phyloP scores from a whole-genome alignment of 2,329 filamentous ascomycete species.

The Davidsoniella virescens region DNA sequence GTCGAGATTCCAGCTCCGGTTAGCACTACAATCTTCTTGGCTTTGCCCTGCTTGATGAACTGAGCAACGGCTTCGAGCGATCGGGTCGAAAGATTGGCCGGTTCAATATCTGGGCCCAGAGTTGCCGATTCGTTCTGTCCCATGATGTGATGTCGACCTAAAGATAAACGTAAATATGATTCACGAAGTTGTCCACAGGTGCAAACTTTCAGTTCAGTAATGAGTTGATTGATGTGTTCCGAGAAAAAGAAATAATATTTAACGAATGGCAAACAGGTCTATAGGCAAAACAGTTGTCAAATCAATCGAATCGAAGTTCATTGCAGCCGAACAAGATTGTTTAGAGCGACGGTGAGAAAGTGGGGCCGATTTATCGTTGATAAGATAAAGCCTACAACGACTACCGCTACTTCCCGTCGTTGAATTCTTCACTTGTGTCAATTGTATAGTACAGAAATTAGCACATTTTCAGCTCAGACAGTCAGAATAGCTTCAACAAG shows the following conservation, averaged over 20 bases:
- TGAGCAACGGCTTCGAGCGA: constrained; percentile 62
- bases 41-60: constrained; percentile 55
- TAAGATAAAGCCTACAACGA: neutral
- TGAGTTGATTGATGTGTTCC: neutral
- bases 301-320: too few relatives aligned
- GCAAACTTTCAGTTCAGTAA: neutral
- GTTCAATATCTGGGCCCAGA: constrained; percentile 43
- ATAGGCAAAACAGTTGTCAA: too few relatives aligned
- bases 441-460: too few relatives aligned
- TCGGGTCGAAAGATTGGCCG: constrained; percentile 50
- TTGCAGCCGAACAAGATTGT: neutral
- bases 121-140: constrained; percentile 65
- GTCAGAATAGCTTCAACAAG: too few relatives aligned
- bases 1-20: constrained; percentile 83
- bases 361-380: constrained; percentile 2
- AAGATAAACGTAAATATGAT: neutral
- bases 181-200: neutral
- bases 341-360: neutral
- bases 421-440: too few relatives aligned
- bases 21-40: constrained; percentile 65
- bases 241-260: neutral
- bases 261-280: too few relatives aligned
- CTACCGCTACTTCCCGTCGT: too few relatives aligned
- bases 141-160: constrained; percentile 34
- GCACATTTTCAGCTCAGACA: too few relatives aligned